Evolutionary conservation across 2,329 filamentous ascomycete species (phyloP).

Genomic region (Akanthomyces muscarius): DNA sequence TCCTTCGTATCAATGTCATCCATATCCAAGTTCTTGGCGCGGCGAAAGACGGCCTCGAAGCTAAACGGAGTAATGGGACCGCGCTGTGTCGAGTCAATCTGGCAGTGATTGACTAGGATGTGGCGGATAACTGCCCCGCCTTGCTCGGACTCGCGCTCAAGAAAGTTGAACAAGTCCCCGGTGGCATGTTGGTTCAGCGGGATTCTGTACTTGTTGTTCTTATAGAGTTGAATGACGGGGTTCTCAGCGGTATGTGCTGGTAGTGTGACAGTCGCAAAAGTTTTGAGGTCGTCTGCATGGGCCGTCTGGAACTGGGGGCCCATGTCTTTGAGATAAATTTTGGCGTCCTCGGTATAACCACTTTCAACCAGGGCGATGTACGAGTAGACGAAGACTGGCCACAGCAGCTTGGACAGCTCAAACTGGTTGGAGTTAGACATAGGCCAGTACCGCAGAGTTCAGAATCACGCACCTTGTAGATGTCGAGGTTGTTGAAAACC

Average conservation of each 20-base stretch:
- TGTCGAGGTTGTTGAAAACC: conserved; percentile 86
- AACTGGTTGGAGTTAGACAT: conserved; percentile 51
- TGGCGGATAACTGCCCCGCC: conserved; percentile 75
- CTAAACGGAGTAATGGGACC: conserved; percentile 62
- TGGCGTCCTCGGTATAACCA: conserved; percentile 67
- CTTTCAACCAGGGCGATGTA: conserved; percentile 75
- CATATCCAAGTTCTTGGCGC: conserved; percentile 56
- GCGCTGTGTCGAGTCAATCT: conserved; percentile 54
- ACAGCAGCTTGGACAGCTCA: conserved; percentile 81
- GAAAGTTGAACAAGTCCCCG: conserved; percentile 76
- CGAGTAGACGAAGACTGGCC: conserved; percentile 93
- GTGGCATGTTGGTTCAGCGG: conserved; percentile 84
- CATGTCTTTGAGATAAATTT: conserved; percentile 67
- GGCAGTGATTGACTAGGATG: conserved; percentile 61
- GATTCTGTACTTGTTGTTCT: conserved; percentile 81
- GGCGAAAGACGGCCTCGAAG: conserved; percentile 56
- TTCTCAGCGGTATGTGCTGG: conserved; percentile 77
- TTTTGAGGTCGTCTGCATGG: conserved; percentile 75
- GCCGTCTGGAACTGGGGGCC: conserved; percentile 67
- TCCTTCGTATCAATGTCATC: conserved; percentile 61
- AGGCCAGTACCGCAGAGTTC: conserved; percentile 13
- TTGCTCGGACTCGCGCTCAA: conserved; percentile 80
- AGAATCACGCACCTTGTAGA: conserved; percentile 70
- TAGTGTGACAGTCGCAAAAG: conserved; percentile 68
- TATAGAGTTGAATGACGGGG: conserved; percentile 73